phyloP scores from a whole-genome alignment of 345 rosid genomes.

The Moricandia arvensis region DNA sequence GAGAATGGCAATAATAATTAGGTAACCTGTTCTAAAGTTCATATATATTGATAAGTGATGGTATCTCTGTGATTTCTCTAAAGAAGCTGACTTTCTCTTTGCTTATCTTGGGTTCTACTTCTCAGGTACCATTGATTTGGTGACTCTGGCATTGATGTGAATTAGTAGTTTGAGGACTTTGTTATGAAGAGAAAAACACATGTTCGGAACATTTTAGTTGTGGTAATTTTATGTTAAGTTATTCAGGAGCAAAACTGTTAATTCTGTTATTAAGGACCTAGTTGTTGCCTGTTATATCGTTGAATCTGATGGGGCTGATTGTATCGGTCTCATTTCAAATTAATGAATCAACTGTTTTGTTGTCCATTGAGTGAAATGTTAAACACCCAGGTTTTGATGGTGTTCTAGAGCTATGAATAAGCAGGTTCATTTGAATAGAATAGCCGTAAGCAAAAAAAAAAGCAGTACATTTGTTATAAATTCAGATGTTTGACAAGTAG shows the following conservation, averaged over 20 bases:
- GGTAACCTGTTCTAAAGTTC: conserved; percentile 19
- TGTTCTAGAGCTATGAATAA: neutral
- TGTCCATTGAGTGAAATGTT: neutral
- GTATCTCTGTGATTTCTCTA: too few species aligned
- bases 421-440: neutral
- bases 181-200: too few species aligned
- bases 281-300: neutral
- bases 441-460: neutral
- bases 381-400: neutral
- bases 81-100: neutral
- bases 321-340: too few species aligned
- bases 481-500: neutral
- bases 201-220: too few species aligned
- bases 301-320: too few species aligned
- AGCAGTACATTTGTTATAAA: neutral
- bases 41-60: too few species aligned
- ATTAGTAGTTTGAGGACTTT: conserved; percentile 22
- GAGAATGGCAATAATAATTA: conserved; percentile 19
- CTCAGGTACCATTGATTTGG: conserved; percentile 24
- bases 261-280: neutral
- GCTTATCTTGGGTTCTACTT: conserved; percentile 10
- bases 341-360: neutral
- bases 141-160: conserved; percentile 24
- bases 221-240: too few species aligned
- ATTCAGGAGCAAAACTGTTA: too few species aligned